Evolutionary conservation across 352 stramenopile genomes (phyloP), one percentile per base, ranked within the genome.

Genomic region (Aphanomyces euteiches): DNA sequence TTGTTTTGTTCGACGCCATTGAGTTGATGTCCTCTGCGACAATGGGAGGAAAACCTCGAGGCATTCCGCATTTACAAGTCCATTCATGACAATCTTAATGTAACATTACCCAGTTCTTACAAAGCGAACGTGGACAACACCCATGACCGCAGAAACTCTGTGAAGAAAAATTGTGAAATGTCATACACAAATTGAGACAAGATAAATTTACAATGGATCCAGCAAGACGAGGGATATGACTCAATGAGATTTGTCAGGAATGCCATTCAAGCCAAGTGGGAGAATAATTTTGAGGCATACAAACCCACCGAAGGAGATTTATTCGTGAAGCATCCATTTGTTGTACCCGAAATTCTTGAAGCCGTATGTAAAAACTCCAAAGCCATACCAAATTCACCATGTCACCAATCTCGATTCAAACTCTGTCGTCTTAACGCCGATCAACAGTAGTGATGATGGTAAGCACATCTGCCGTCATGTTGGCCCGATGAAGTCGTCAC

Each of bases 1-100:
- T 66, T 6, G 37, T 19, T 19, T 10, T 7, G 15, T 53, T 66
- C 7, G 41, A 66, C 41, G 57, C 37, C 7, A 53, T 53, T 64
- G 37, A 36, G 37, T 66, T 66, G 38, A 19, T 66, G 7, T 66
- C 19, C 19, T 10, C 19, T 28, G 37, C n/a, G n/a, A n/a, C n/a
- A n/a, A n/a, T n/a, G 57, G 57, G 47, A 54, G 17, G 7, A 53
- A 45, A 66, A 17, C 41, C 7, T 37, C 7, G 7, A 50, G 7
- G 57, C 57, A 6, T 54, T 66, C 19, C 38, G 19, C 37, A 66
- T 28, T 17, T 66, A 66, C 57, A 66, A 66, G 41, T 17, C 38
- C 38, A 64, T 66, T 28, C 19, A 56, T 54, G 57, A 36, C 37
- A 66, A 66, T 28, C 47, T 66, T 19, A 17, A 50, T 17, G 19